A percentile compares a stretch with the other conserved stretches of the same genome.
Conservation (phyloP, 2,329 filamentous ascomycete species). For the Paraphaeosphaeria minitans region DNA sequence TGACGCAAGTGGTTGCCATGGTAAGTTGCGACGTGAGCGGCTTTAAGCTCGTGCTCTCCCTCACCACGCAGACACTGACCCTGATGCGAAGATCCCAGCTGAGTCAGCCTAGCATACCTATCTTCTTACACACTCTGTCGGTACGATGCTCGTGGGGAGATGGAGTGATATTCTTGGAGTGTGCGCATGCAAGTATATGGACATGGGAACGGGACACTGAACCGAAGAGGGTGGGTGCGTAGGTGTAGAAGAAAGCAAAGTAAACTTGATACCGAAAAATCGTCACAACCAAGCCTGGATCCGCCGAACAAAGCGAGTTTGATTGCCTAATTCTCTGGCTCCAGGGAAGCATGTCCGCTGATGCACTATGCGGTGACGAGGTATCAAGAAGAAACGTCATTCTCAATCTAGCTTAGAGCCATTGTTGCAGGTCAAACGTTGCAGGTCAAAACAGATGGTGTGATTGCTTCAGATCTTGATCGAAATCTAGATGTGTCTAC, state of each 20-base stretch:
- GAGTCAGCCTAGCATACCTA: slow-evolving; percentile 26
- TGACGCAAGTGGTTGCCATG: slow-evolving; percentile 23
- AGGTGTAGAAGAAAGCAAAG: no score
- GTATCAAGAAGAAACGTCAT: no score
- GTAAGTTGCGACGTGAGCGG: slow-evolving; percentile 24
- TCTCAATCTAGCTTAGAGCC: no score
- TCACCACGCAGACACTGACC: slow-evolving; percentile 29
- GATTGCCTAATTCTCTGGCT: no score
- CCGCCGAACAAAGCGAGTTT: no score
- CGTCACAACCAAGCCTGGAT: no score
- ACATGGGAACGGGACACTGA: no score
- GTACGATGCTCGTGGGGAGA: slow-evolving; percentile 25
- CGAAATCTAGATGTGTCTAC: neutral
- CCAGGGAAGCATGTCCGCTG: no score
- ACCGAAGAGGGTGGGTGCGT: no score
- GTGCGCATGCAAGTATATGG: neutral
- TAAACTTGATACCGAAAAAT: no score
- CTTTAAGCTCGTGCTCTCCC: slow-evolving; percentile 23
- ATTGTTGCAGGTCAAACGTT: no score
- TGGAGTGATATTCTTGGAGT: slow-evolving; percentile 26
- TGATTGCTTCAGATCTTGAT: neutral
- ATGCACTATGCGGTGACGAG: no score
- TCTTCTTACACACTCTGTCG: slow-evolving; percentile 24
- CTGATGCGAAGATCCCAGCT: slow-evolving; percentile 25
- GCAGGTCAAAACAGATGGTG: neutral